Base-by-base conservation (phyloP, 148 eudicot species). In the Rhododendron henanense region DNA sequence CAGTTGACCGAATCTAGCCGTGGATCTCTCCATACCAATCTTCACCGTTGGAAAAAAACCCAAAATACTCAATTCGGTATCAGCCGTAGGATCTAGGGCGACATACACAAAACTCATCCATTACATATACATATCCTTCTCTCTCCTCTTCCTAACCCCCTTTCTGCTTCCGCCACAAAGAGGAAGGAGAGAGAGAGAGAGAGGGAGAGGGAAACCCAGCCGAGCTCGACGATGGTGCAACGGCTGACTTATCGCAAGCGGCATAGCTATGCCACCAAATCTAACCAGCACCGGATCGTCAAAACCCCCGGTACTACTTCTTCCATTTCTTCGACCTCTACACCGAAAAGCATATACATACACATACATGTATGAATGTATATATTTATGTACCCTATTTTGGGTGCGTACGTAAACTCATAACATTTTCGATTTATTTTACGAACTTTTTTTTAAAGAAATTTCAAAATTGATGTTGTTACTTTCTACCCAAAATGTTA, bases 201-300 rank as follows among this genome's bases (percentile, higher is more conserved):
- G 83, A 79, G 82, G 25, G 81, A 57, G 45, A 41, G 45, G 45
- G 45, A 28, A 5, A 41, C 45, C 45, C 7, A 6, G 45, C 7
- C 5, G 45, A 41, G 45, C 45, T 41, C 45, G 45, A 41, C 45
- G 45, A 93, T 93, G 95, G 95, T 92, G 85, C 91, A 91, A 69
- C 91, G 95, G 65, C 86, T 93, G 10, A 91, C 92, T 8, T 93
- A 93, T 87, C 90, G 94, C 0, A 85, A 47, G 8, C 87, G 95
- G 21, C 95, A 93, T 65, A 93, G 94, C 85, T 93, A 93, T 83
- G 94, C 95, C 81, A 93, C 95, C 89, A 93, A 93, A 83, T 93
- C 95, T 10, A 93, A 92, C 91, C 92, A 92, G 85, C 93, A 92
- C 81, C 81, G 95, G 59, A 76, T 93, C 85, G 95, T 93, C 88